A percentile compares a stretch with the other conserved stretches of the same genome.
Evolutionary conservation across 441 rosid species (phyloP).

Genomic region (Pelargonium australe): DNA sequence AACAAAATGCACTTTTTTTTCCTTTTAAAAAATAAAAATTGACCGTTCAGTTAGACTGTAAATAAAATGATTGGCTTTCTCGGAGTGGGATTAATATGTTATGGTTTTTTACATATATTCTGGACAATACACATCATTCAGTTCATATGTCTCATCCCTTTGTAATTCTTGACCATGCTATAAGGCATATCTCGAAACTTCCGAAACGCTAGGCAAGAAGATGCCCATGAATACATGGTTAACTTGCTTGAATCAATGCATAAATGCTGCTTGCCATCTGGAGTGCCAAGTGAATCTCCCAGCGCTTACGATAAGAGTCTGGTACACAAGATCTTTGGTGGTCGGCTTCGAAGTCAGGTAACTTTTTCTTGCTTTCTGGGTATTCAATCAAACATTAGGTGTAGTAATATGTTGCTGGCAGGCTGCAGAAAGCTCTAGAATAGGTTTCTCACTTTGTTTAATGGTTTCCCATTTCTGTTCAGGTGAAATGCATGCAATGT

Average conservation of each 20-base stretch:
- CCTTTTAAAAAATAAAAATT: too few relatives aligned
- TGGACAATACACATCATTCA: background rate
- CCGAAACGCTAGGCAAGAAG: slow-evolving; percentile 75
- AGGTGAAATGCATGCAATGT: slow-evolving; percentile 92
- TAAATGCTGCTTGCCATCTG: slow-evolving; percentile 92
- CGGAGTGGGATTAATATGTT: background rate
- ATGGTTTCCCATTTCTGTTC: slow-evolving; percentile 17
- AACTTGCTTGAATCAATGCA: slow-evolving; percentile 94
- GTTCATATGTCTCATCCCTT: slow-evolving; percentile 10
- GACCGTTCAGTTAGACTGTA: background rate
- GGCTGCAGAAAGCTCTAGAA: too few relatives aligned
- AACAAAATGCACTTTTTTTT: background rate
- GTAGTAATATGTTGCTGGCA: too few relatives aligned
- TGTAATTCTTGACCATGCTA: slow-evolving; percentile 33
- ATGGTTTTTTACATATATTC: too few relatives aligned
- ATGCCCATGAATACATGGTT: slow-evolving; percentile 97
- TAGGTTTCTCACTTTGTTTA: slow-evolving; percentile 1
- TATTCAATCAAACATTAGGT: too few relatives aligned
- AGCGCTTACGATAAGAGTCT: slow-evolving; percentile 87
- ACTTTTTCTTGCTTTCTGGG: slow-evolving; percentile 12
- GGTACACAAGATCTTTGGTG: slow-evolving; percentile 95
- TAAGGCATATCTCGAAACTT: slow-evolving; percentile 83
- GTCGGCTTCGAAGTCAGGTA: slow-evolving; percentile 91
- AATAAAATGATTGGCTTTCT: background rate
- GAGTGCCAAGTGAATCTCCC: slow-evolving; percentile 86